These are phyloP conservation scores for Iberis pinnata DNA, from an alignment of 345 rosid species.

Conservation along the genomic window DNA sequence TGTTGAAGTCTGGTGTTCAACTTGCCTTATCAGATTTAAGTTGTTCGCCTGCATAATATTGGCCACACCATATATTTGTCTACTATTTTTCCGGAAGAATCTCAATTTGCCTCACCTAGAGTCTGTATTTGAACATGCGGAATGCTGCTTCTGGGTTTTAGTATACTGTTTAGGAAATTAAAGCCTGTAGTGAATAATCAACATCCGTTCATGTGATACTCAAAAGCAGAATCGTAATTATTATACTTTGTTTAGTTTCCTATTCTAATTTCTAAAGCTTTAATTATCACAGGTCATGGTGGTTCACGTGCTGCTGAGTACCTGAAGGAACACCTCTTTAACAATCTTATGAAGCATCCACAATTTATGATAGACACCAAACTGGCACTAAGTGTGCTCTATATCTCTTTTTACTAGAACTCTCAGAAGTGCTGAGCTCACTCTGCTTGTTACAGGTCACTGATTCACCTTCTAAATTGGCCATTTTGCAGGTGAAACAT, in stretches of 20 bases:
- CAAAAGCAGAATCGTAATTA: background rate
- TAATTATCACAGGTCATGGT: conserved; percentile 79
- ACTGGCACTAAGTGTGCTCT: conserved; percentile 65
- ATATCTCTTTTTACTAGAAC: too few relatives aligned
- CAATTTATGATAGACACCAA: conserved; percentile 69
- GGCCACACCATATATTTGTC: background rate
- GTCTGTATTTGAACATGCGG: background rate
- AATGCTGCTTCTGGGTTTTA: conserved; percentile 7
- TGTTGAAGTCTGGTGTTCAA: conserved; percentile 7
- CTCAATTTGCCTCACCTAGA: conserved; percentile 4
- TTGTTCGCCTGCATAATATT: conserved; percentile 1
- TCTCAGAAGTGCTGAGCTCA: too few relatives aligned
- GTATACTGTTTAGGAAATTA: conserved; percentile 4
- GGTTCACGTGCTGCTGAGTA: conserved; percentile 98
- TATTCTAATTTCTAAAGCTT: conserved; percentile 3
- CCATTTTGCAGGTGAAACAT: conserved; percentile 66
- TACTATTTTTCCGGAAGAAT: conserved; percentile 1
- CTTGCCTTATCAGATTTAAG: conserved; percentile 1
- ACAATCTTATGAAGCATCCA: conserved; percentile 84
- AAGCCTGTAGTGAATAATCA: background rate
- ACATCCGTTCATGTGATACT: background rate
- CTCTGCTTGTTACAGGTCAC: conserved; percentile 7
- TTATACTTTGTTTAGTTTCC: conserved; percentile 2
- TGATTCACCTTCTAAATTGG: conserved; percentile 11
- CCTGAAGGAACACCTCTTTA: conserved; percentile 87